phyloP scores from a whole-genome alignment of 225 moss, liverwort and hornwort genomes.

The Physcomitrium patens region DNA sequence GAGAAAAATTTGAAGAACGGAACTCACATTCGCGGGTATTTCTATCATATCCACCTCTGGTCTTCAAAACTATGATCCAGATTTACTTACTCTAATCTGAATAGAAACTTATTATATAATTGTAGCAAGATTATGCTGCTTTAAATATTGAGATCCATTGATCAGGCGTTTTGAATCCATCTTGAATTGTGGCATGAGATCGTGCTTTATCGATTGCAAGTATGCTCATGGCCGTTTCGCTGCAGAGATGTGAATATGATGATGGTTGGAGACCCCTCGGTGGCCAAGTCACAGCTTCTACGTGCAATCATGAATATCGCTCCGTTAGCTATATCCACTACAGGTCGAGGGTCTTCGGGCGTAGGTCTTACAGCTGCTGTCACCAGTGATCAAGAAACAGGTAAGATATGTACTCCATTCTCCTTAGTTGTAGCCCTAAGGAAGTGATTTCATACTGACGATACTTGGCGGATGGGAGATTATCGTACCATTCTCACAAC shows the following conservation, averaged over 20 bases:
- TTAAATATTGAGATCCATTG: background rate
- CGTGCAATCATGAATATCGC: conserved; percentile 86
- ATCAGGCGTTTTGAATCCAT: background rate
- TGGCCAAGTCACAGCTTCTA: conserved; percentile 85
- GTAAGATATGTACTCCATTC: conserved; percentile 29
- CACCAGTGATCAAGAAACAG: conserved; percentile 87
- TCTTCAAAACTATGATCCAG: background rate
- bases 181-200: background rate
- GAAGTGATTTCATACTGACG: background rate
- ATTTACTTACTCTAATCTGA: background rate
- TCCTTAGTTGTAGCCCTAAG: conserved; percentile 4
- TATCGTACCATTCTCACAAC: background rate
- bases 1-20: conserved; percentile 88
- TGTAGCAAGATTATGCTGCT: background rate
- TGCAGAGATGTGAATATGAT: conserved; percentile 85
- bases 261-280: conserved; percentile 96
- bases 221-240: background rate
- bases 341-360: conserved; percentile 84
- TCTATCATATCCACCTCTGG: background rate
- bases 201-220: background rate
- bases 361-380: conserved; percentile 90
- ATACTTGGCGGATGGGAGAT: conserved; percentile 2
- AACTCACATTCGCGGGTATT: conserved; percentile 81
- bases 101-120: background rate
- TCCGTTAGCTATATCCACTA: conserved; percentile 81